These are phyloP conservation scores for Talaromyces nanjingensis DNA, from an alignment of 495 filamentous ascomycete genomes.

Conservation along the genomic window DNA sequence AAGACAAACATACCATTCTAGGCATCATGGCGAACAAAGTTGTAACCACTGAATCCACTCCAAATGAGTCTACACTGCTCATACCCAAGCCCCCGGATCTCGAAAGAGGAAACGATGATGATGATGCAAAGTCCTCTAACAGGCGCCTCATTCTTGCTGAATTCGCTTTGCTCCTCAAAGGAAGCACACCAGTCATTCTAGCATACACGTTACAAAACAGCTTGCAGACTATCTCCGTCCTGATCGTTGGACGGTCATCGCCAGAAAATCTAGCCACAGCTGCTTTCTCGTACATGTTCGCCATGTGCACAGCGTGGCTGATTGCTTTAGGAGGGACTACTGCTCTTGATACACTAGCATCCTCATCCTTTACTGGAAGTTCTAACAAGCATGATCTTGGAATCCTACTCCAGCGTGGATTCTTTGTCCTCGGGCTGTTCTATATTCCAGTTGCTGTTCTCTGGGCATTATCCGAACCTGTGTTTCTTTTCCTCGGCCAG, in stretches of 20 bases:
- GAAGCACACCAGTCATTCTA: constrained; percentile 74
- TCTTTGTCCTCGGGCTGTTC: constrained; percentile 66
- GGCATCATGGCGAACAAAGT: neutral
- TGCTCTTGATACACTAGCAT: constrained; percentile 81
- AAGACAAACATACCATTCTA: neutral
- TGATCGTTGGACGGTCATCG: constrained; percentile 75
- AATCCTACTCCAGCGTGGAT: constrained; percentile 70
- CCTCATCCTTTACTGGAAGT: constrained; percentile 80
- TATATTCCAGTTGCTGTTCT: constrained; percentile 70
- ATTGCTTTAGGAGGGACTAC: constrained; percentile 90
- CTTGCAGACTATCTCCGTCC: constrained; percentile 75
- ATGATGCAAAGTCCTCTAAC: neutral
- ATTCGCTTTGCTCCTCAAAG: constrained; percentile 59
- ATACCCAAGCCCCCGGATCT: neutral
- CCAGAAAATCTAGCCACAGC: constrained; percentile 76
- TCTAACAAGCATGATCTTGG: constrained; percentile 77
- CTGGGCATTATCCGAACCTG: constrained; percentile 69
- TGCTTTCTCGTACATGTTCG: constrained; percentile 92
- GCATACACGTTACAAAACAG: constrained; percentile 88
- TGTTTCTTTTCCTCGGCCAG: constrained; percentile 75
- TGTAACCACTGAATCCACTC: neutral
- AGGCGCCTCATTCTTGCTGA: constrained; percentile 45
- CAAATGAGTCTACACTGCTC: neutral
- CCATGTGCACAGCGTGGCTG: constrained; percentile 85
- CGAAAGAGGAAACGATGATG: neutral